Evolutionary conservation across 164 flowering plant species (phyloP), one percentile per base, ranked within the genome.

Genomic region (Macadamia tetraphylla): DNA sequence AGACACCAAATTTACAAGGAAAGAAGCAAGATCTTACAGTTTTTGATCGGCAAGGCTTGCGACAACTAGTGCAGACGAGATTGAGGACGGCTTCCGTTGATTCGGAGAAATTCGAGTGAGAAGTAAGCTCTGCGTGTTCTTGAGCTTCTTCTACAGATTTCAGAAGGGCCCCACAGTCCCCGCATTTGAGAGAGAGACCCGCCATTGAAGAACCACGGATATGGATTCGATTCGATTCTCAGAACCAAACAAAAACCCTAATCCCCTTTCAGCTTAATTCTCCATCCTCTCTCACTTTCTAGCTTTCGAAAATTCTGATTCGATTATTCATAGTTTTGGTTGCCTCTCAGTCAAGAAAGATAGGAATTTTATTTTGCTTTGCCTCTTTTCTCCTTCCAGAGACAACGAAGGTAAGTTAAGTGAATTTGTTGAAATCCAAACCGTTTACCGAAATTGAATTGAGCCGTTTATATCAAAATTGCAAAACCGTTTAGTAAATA

Each of bases 11-110:
- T 44, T 14, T 29, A 31, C 10, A 4, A 55, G 44, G 30, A 29
- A 42, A 18, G 23, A 23, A 44, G 6, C 23, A 13, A 29, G 29
- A 29, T 1, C 58, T 4, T 72, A 23, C 23, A 23, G 94, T 89
- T 78, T 88, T 89, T 64, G 99, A 90, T 78, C 99, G 84, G 82
- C 99, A 90, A 9, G 99, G 97, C 64, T 94, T 94, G 75, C 87
- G 81, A 65, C 99, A 94, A 56, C 84, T 29, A 49, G 85, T 64
- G 83, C 99, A 94, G 69, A 92, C 85, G 71, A 92, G 90, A 75
- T 87, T 88, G 80, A 94, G 95, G 23, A 94, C 97, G 46, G 97
- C 80, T 70, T 94, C 97, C 17, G 96, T 87, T 57, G 99, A 94
- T 75, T 94, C 99, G 42, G 87, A 61, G 83, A 94, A 94, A 70